Base-by-base conservation (phyloP, 2,329 filamentous ascomycete species). In the Fulvia fulva region DNA sequence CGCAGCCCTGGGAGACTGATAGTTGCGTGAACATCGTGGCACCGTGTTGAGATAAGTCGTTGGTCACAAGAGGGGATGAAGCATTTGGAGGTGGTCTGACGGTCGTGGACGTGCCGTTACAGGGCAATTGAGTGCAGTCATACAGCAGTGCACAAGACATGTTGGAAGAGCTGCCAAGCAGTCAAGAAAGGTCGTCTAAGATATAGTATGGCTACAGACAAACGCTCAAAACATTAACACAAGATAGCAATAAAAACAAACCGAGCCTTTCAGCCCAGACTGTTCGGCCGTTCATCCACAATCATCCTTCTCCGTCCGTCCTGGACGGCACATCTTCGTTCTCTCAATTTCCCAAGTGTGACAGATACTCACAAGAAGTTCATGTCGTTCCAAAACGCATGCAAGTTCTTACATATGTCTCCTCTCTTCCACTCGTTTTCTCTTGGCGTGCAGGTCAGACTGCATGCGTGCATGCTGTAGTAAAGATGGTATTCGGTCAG, bases 401-500 rank as follows among this genome's bases (percentile, higher is more conserved):
- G 32, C 46, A n/a, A 19, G 47, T 32, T 23, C 52, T 5, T 54
- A 32, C 28, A 11, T 25, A 55, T 45, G 26, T 50, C 46, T 11
- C 47, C 51, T 32, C 32, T 53, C 44, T 44, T 52, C 43, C 43
- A 53, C 51, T 51, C 47, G 19, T 30, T 21, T 21, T 26, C n/a
- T 11, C 16, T 34, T 32, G 49, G 49, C 26, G 46, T 50, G 23
- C 30, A 34, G 30, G 16, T 51, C 19, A 28, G 21, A n/a, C 11
- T 21, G 49, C 34, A 23, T n/a, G 49, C 34, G 21, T 45, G 51
- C 11, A 19, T 53, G 25, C 22, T 43, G 50, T 30, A 22, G 45
- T 56, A 65, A 63, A 50, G 63, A 65, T 61, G 53, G 62, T 65
- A 63, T 65, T 28, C 63, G 63, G 63, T 65, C 63, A 65, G 63